phyloP scores from a whole-genome alignment of 176 grass and related monocot genomes.

The Leersia perrieri region DNA sequence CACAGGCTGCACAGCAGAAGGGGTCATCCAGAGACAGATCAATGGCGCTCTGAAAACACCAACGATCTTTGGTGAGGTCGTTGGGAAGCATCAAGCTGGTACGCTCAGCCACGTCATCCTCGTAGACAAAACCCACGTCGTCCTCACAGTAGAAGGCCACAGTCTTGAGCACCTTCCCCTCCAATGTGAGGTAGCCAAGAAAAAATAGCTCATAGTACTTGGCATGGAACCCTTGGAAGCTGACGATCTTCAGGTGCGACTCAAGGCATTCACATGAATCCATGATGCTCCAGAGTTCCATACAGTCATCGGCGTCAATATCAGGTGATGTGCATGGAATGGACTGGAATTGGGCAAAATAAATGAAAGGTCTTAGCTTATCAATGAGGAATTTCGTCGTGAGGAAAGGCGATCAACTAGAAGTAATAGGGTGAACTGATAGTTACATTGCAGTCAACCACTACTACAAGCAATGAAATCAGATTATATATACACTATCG shows the following conservation, averaged over 20 bases:
- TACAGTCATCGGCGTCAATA: not conserved
- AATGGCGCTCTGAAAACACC: slow-evolving; percentile 24
- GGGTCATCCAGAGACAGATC: slow-evolving; percentile 1
- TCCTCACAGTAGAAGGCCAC: not conserved
- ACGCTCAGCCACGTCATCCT: not conserved
- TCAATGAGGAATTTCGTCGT: not conserved
- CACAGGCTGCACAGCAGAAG: not conserved
- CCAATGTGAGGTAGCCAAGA: not conserved
- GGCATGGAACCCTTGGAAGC: not conserved
- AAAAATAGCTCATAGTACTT: not conserved
- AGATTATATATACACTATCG: not conserved
- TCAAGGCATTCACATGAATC: slow-evolving; percentile 18
- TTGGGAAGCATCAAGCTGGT: not conserved
- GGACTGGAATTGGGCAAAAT: not conserved
- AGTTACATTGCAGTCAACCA: no score
- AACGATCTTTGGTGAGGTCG: not conserved
- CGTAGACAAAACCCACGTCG: not conserved
- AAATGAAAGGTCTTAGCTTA: not conserved
- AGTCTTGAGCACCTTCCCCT: not conserved
- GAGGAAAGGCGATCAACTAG: no score
- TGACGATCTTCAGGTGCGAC: slow-evolving; percentile 31
- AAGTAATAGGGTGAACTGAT: not conserved
- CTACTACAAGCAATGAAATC: not conserved
- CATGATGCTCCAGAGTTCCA: slow-evolving; percentile 15
- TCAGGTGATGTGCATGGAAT: not conserved